Evolutionary conservation across 2,329 filamentous ascomycete genomes (phyloP), one percentile per base, ranked within the genome.

Genomic region (Scolecobasidium constrictum): DNA sequence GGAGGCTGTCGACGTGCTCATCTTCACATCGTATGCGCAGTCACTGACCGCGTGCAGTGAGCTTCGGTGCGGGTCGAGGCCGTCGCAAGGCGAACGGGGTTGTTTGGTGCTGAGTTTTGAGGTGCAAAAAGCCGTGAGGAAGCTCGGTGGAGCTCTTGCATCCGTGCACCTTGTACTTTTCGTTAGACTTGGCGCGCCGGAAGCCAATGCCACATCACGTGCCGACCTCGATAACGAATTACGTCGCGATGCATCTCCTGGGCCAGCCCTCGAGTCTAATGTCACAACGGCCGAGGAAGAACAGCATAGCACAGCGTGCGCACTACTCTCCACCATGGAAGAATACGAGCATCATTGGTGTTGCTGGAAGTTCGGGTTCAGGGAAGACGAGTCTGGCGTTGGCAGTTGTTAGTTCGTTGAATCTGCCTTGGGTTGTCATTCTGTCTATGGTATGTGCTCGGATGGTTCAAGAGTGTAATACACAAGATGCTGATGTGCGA

Each of bases 391-490:
- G 88, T 5, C 68, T 98, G 42, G 88, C 92, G 22, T 77, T 93
- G 59, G 86, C 90, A 49, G 94, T 98, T 53, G 85, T 96, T 50
- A 81, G 77, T 54, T 81, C 84, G 55, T 68, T 98, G 53, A 94
- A 92, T 63, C 68, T 98, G 49, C 92, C 92, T 44, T 98, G 92
- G 90, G 92, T 98, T 48, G 88, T 95, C 39, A 95, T 98, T 63
- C 65, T 98, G 53, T 94, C 88, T 34, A 96, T 98, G 82, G 86
- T 90, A 72, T 57, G 67, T 57, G 3, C 4, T 22, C 13, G 7
- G 9, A 11, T n/a, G 21, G n/a, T 17, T 7, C 2, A 6, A 12
- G 18, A 31, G 9, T 31, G 26, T n/a, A 31, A 28, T 9, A 28
- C 42, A 47, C 53, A 58, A 58, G 53, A 52, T 57, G 55, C 46